These are phyloP conservation scores for Leccinellum albellum DNA, from an alignment of 768 basidiomycete genomes.

Conservation along the genomic window DNA sequence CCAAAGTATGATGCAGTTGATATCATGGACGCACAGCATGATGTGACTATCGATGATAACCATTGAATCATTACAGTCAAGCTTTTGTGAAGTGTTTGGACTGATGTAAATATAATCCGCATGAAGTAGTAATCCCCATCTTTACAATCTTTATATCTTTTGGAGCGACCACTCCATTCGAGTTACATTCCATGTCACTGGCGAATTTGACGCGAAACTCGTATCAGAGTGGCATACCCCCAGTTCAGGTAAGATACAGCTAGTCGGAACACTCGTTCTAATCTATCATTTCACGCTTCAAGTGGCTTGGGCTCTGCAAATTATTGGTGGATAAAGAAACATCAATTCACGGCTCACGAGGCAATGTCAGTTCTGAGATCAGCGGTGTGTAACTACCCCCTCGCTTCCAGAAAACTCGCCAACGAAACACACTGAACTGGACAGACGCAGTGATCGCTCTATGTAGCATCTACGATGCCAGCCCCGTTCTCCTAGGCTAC, in stretches of 20 bases:
- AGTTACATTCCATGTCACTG: slow-evolving; percentile 50
- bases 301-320: slow-evolving; percentile 71
- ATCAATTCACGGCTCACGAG: slow-evolving; percentile 30
- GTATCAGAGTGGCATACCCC: slow-evolving; percentile 65
- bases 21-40: background rate
- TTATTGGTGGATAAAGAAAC: slow-evolving; percentile 53
- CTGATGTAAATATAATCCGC: background rate
- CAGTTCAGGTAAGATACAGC: slow-evolving; percentile 50
- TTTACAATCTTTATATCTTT: background rate
- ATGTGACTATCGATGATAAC: slow-evolving; percentile 1
- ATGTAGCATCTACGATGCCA: slow-evolving; percentile 66
- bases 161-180: background rate
- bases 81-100: background rate
- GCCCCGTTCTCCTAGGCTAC: slow-evolving; percentile 64
- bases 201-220: slow-evolving; percentile 68
- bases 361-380: slow-evolving; percentile 48
- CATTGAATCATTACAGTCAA: background rate
- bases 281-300: slow-evolving; percentile 1
- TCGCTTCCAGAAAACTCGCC: background rate
- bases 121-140: background rate
- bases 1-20: slow-evolving; percentile 60
- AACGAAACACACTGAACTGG: background rate
- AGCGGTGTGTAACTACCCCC: slow-evolving; percentile 44
- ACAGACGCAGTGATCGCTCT: slow-evolving; percentile 68
- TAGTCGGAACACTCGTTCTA: background rate